Evolutionary conservation across 2,329 filamentous ascomycete species (phyloP), one percentile per base, ranked within the genome.

Genomic region (Paecilomyces sp.): DNA sequence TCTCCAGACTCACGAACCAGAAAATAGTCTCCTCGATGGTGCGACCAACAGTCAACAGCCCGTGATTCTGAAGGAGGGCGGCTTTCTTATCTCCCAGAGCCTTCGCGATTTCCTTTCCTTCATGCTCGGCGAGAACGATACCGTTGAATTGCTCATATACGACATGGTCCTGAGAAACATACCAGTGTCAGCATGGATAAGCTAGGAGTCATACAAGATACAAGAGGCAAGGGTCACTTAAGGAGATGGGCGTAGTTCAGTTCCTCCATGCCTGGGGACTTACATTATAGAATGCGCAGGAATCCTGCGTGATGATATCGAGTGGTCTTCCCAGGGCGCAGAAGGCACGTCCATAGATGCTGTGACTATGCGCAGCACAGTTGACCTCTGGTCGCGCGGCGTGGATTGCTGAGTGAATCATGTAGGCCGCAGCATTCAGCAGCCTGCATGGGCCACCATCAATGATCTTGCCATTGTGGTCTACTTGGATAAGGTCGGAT

Each of bases 401-500:
- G 66, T 85, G 83, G n/a, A 85, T 79, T 4, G 79, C 81, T 3
- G 74, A 71, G 64, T 82, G 80, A 59, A 83, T 83, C 75, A 81
- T 80, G 65, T 80, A 83, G 0, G 76, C 77, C 4, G 78, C 79
- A 3, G 73, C 73, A 56, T 83, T 83, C 55, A 83, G 67, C 55
- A 77, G 66, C 12, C 76, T 68, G 6, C 25, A 51, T 22, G 56
- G 47, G 22, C 86, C 87, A 3, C 87, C 86, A 11, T 84, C 86
- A 33, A 90, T 81, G 25, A 89, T 80, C 25, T 83, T 74, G 1
- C 87, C 87, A 0, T 80, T 70, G 56, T 84, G 78, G 65, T 87
- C 79, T 1, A 90, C 86, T 15, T 82, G 83, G 58, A 90, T 88
- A n/a, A 90, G 78, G 63, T 90, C 86, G 0, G 84, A 86, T 0